Conservation (phyloP, 768 basidiomycete genomes). For the Mycena kentingensis region DNA sequence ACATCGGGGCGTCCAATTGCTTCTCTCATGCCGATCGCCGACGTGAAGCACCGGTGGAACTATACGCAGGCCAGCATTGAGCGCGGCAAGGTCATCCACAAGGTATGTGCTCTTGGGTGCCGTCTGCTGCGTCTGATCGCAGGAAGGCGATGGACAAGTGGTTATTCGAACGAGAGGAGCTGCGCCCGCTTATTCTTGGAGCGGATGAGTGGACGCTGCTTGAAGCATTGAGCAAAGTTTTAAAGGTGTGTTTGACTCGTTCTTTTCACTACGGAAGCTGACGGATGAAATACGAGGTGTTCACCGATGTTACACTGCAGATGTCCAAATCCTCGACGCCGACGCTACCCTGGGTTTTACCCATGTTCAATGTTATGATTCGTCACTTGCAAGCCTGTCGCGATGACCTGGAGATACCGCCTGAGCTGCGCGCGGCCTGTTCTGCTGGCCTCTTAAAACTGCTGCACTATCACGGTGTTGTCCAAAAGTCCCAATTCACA, state of each 20-base stretch:
- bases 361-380: not conserved
- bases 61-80: not conserved
- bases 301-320: not conserved
- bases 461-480: not conserved
- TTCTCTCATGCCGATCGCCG: not conserved
- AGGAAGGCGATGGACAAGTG: not conserved
- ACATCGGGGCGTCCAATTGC: not conserved
- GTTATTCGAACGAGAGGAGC: not conserved
- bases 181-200: not conserved
- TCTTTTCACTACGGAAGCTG: not conserved
- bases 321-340: conserved; percentile 1
- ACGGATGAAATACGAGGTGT: not conserved
- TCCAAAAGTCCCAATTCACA: conserved; percentile 2
- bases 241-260: not conserved
- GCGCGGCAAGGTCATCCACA: not conserved
- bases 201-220: not conserved
- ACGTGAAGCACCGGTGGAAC: conserved; percentile 9
- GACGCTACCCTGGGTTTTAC: conserved; percentile 2
- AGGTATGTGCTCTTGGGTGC: not conserved
- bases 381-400: not conserved
- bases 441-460: not conserved
- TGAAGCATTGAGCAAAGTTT: not conserved
- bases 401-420: not conserved
- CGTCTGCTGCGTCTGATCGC: not conserved
- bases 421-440: not conserved